A percentile compares a stretch with the other conserved stretches of the same genome.
Conservation (phyloP, 441 rosid genomes). For the Arabidopsis hybrid region DNA sequence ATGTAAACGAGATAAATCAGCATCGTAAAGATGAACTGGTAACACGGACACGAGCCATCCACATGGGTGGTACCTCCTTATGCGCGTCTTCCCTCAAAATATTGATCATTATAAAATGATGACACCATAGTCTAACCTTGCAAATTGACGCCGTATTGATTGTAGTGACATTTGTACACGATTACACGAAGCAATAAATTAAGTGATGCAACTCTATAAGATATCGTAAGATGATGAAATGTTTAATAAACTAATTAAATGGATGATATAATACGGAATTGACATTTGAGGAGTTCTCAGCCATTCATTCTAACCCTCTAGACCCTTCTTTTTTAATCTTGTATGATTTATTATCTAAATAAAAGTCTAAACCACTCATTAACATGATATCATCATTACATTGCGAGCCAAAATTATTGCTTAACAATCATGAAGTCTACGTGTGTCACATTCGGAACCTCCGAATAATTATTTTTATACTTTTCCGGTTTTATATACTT, state of each 20-base stretch:
- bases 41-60: slow-evolving; percentile 31
- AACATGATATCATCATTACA: slow-evolving; percentile 26
- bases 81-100: not conserved
- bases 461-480: slow-evolving; percentile 34
- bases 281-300: slow-evolving; percentile 19
- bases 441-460: slow-evolving; percentile 31
- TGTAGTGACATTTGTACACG: no score
- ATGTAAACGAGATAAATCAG: not conserved
- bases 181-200: no score
- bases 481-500: not conserved
- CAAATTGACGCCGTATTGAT: no score
- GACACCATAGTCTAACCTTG: no score
- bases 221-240: slow-evolving; percentile 10
- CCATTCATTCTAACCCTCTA: slow-evolving; percentile 39
- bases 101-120: no score
- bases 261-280: slow-evolving; percentile 17
- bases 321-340: slow-evolving; percentile 25
- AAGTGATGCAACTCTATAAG: no score
- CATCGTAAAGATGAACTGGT: slow-evolving; percentile 21
- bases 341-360: slow-evolving; percentile 9
- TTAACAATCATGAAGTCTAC: slow-evolving; percentile 18
- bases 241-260: slow-evolving; percentile 3
- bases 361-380: slow-evolving; percentile 37
- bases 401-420: slow-evolving; percentile 13
- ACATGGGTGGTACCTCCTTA: slow-evolving; percentile 29